A percentile compares a stretch with the other conserved stretches of the same genome.
phyloP scores from a whole-genome alignment of 345 rosid species.

The Citrus cavaleriei region DNA sequence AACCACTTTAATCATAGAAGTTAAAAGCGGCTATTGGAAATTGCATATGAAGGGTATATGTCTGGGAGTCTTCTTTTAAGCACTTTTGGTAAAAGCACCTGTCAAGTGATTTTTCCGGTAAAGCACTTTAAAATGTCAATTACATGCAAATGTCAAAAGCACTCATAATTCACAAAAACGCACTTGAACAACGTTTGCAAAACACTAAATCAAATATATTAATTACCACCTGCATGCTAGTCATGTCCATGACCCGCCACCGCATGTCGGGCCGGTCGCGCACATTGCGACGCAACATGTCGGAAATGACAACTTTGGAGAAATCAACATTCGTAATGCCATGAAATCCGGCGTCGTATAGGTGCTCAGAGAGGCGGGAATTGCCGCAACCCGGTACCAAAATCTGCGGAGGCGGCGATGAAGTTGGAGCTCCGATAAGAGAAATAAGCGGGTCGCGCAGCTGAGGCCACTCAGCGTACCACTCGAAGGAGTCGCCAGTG shows the following conservation, averaged over 20 bases:
- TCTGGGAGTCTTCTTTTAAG: neutral
- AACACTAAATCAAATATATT: neutral
- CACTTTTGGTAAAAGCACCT: neutral
- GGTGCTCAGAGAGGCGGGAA: constrained; percentile 77
- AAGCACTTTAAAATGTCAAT: neutral
- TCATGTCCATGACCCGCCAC: constrained; percentile 97
- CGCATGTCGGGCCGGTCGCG: constrained; percentile 68
- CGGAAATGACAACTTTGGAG: constrained; percentile 83
- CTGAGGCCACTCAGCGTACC: constrained; percentile 98
- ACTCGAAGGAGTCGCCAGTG: constrained; percentile 77
- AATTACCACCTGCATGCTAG: constrained; percentile 59
- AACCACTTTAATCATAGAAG: neutral
- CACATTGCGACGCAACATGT: constrained; percentile 85
- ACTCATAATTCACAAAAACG: neutral
- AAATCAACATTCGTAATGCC: constrained; percentile 75
- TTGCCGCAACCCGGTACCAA: constrained; percentile 92
- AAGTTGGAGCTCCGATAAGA: constrained; percentile 27
- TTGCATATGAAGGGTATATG: neutral
- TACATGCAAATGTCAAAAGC: neutral
- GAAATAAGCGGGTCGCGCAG: constrained; percentile 59
- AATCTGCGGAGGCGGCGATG: constrained; percentile 46
- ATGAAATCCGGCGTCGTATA: constrained; percentile 77
- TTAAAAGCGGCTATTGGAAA: neutral
- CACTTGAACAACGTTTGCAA: neutral
- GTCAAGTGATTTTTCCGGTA: neutral